phyloP scores from a whole-genome alignment of 768 basidiomycete species.

The Ramaria sp. region DNA sequence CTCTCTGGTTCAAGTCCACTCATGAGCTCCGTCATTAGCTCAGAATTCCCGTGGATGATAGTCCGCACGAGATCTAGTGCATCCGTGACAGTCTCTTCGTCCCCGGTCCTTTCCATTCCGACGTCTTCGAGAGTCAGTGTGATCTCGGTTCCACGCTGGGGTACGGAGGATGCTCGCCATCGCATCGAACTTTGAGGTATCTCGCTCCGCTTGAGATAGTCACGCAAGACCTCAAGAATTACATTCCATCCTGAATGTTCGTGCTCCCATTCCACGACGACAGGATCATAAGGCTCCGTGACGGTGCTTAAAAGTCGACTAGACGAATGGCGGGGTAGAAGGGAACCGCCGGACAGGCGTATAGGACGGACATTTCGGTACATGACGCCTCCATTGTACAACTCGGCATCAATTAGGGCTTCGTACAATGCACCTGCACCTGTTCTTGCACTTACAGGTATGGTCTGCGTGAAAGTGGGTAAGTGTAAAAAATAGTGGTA shows the following conservation, averaged over 20 bases:
- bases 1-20: conserved; percentile 51
- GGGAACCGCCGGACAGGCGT: conserved; percentile 65
- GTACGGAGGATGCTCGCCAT: conserved; percentile 30
- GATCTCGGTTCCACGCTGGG: conserved; percentile 3
- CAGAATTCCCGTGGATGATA: conserved; percentile 59
- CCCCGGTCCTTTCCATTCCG: conserved; percentile 57
- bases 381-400: conserved; percentile 42
- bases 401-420: conserved; percentile 37
- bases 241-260: conserved; percentile 81
- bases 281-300: conserved; percentile 39
- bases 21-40: conserved; percentile 54
- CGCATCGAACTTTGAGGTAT: conserved; percentile 34
- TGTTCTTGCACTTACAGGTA: conserved; percentile 48
- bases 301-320: conserved; percentile 59
- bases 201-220: conserved; percentile 50
- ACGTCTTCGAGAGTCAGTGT: conserved; percentile 41
- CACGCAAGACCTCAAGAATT: conserved; percentile 68
- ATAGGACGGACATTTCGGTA: conserved; percentile 60
- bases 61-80: conserved; percentile 72
- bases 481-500: conserved; percentile 68
- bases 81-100: conserved; percentile 57
- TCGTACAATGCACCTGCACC: conserved; percentile 69
- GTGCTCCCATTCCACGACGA: conserved; percentile 73
- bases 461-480: conserved; percentile 62
- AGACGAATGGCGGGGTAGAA: conserved; percentile 50